Evolutionary conservation across 371 early-diverging fungal species (phyloP), one percentile per base, ranked within the genome.

Genomic region (Batrachochytrium dendrobatidis): DNA sequence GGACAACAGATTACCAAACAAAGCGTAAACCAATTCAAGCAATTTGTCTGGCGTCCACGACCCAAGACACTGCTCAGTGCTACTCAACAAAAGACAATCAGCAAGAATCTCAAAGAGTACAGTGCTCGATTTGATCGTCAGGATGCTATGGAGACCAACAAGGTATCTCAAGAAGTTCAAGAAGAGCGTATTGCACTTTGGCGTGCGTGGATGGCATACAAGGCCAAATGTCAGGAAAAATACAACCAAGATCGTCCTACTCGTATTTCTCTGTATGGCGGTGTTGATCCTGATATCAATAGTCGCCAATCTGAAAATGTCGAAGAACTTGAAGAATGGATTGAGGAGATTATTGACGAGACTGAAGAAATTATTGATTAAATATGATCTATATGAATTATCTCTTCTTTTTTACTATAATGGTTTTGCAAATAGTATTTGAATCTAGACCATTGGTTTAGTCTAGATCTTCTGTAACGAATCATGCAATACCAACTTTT

Each of bases 41-140:
- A 94, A 74, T 65, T 94, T 57, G 65, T 88, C 61, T 98, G 97
- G 95, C 88, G 98, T 61, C 97, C 97, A 58, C 87, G 96, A 33
- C 96, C 97, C 18, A 77, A 78, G 56, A 83, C 91, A 35, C 76
- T 95, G 58, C 79, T 97, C 58, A 68, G 84, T 28, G 35, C 55
- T 4, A 81, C 79, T 58, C 85, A 89, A 59, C 83, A 87, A 78
- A 90, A 89, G 83, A 80, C 84, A 31, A 87, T 97, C 61, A 83
- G 83, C 72, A 94, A 92, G 88, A 90, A 90, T 69, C 75, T 98
- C 53, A 85, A 90, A 72, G 81, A 87, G 60, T 95, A 89, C 82
- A 75, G 88, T 65, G 83, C 80, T 67, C 75, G 82, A 59, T 95
- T 95, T 69, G 98, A 98, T 20, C 64, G 72, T 59, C 67, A 63